Percentiles rank a stretch among this genome's conserved stretches.
Conservation (phyloP, 257 asterid genomes). For the Plantago major region DNA sequence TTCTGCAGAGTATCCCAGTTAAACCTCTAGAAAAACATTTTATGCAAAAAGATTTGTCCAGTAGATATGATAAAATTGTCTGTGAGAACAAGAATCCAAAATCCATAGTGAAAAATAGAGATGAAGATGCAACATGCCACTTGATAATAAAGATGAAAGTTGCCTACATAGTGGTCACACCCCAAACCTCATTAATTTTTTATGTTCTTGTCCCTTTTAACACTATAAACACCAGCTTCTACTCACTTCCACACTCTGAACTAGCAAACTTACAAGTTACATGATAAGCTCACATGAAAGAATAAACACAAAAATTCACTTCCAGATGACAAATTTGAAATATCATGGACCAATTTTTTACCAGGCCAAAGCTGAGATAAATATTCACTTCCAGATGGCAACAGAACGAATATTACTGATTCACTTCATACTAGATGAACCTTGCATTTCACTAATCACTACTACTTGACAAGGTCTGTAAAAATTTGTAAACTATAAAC, state of each 20-base stretch:
- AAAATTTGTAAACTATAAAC: too few species aligned
- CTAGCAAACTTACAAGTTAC: background rate
- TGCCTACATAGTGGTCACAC: constrained; percentile 23
- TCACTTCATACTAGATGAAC: too few species aligned
- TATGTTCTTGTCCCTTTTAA: constrained; percentile 10
- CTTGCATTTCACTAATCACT: too few species aligned
- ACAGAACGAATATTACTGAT: too few species aligned
- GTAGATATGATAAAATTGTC: background rate
- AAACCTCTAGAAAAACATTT: background rate
- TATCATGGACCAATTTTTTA: too few species aligned
- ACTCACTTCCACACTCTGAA: constrained; percentile 24
- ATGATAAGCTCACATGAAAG: background rate
- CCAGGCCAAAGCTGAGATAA: too few species aligned
- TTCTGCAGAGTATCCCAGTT: background rate
- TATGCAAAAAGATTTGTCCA: background rate
- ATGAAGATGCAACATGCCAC: constrained; percentile 2
- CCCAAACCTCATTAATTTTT: constrained; percentile 7
- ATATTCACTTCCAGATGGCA: too few species aligned
- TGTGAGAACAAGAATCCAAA: background rate
- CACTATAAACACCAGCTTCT: constrained; percentile 22
- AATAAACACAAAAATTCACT: background rate
- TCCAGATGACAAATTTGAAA: too few species aligned
- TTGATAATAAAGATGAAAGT: constrained; percentile 7
- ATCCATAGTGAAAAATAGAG: background rate
- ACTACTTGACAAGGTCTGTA: too few species aligned